Evolutionary conservation across 768 basidiomycete genomes (phyloP).

Genomic region (Lenzites betulinus): DNA sequence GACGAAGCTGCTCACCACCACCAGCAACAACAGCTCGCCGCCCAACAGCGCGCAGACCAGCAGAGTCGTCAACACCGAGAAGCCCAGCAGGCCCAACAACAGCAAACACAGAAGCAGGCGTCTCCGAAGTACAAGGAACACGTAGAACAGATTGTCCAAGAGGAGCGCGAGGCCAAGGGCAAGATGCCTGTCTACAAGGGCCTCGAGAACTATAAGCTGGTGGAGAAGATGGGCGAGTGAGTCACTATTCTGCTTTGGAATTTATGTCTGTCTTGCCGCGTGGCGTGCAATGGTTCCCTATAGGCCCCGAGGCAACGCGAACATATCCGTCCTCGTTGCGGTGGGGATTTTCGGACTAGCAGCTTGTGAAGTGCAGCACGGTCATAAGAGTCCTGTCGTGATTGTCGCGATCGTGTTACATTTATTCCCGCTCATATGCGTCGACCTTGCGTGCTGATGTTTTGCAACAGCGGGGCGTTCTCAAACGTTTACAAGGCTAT

Average conservation of each 20-base stretch:
- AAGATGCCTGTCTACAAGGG: slow-evolving; percentile 88
- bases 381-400: too few relatives aligned
- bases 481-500: slow-evolving; percentile 97
- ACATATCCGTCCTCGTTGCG: too few relatives aligned
- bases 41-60: slow-evolving; percentile 16
- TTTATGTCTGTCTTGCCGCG: not conserved
- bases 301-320: too few relatives aligned
- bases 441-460: too few relatives aligned
- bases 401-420: too few relatives aligned
- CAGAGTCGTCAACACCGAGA: slow-evolving; percentile 21
- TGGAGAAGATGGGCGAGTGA: slow-evolving; percentile 93
- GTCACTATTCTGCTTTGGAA: slow-evolving; percentile 36
- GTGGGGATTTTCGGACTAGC: not conserved
- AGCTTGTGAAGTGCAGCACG: too few relatives aligned
- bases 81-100: slow-evolving; percentile 32
- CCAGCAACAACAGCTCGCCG: slow-evolving; percentile 21
- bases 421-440: too few relatives aligned
- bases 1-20: slow-evolving; percentile 22
- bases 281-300: not conserved
- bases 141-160: slow-evolving; percentile 71
- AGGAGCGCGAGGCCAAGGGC: slow-evolving; percentile 70
- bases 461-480: slow-evolving; percentile 78
- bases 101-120: slow-evolving; percentile 36
- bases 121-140: slow-evolving; percentile 40
- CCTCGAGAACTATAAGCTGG: slow-evolving; percentile 73